Evolutionary conservation across 208 protist species (phyloP), one percentile per base, ranked within the genome.

Genomic region (Trypanosoma lewisi): DNA sequence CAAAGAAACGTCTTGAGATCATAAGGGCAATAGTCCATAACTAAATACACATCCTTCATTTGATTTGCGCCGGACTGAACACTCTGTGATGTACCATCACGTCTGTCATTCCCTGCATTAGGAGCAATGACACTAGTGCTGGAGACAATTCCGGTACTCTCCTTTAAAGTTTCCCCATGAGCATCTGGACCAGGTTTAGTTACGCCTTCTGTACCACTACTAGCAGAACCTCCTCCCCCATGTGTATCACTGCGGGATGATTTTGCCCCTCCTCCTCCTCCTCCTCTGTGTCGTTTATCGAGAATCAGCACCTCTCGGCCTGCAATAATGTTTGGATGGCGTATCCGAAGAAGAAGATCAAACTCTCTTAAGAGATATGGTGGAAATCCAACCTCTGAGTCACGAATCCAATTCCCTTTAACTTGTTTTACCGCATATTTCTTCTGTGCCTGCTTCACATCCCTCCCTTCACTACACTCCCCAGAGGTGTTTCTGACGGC

Each of bases 311-410:
- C 71, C 54, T 82, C 76, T 17, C 33, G 28, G 21, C 76, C 80
- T 2, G 63, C 41, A 30, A 92, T 82, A 65, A 95, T 73, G 59
- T 95, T 93, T 12, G 89, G 89, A 51, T 95, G 89, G 11, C 71
- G 69, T 25, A 95, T 36, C 4, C 89, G 83, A 5, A 91, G 68
- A 7, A 87, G 71, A 6, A 95, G 67, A 57, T 95, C 89, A 59
- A 95, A 83, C 70, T 95, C 89, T 7, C 89, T 84, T 14, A 95
- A 68, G 25, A 95, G 66, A 64, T 92, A 93, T 0, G 75, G 78
- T 17, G 85, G 86, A 71, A 95, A 89, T 27, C 89, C 89, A n/a
- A 83, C 60, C 63, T 84, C 69, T 21, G 82, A 91, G 50, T 92
- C 77, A 41, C 75, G 73, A 59, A 91, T 68, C 80, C 83, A 91